These are phyloP conservation scores for Scheffersomyces lignosus DNA, from an alignment of 805 yeast genomes.

Conservation along the genomic window DNA sequence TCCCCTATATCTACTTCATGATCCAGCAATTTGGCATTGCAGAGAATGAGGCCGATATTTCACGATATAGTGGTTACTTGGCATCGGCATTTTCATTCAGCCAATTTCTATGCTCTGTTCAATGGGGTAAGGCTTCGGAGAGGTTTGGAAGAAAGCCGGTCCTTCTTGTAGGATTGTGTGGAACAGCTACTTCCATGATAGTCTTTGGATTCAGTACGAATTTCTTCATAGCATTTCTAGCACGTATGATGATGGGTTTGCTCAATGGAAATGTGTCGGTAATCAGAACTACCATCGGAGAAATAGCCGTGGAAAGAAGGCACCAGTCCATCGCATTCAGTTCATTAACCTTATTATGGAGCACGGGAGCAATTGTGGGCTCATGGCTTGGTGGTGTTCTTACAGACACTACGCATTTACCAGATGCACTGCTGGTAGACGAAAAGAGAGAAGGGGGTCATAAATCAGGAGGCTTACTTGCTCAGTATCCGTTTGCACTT, in stretches of 20 bases:
- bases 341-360: conserved; percentile 16
- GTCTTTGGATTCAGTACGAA: conserved; percentile 1
- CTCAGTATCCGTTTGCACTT: conserved; percentile 15
- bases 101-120: conserved; percentile 18
- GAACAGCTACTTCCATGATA: background rate
- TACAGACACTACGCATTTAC: background rate
- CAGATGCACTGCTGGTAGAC: too few relatives aligned
- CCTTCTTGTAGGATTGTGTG: background rate
- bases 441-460: background rate
- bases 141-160: conserved; percentile 1
- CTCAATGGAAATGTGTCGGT: conserved; percentile 18
- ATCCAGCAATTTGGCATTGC: conserved; percentile 19
- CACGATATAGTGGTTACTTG: conserved; percentile 16
- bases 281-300: conserved; percentile 20
- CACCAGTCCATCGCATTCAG: conserved; percentile 22
- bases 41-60: conserved; percentile 17
- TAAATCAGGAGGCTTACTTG: conserved; percentile 4
- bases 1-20: conserved; percentile 22
- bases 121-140: conserved; percentile 1
- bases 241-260: background rate
- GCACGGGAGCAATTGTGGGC: conserved; percentile 16
- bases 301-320: conserved; percentile 15
- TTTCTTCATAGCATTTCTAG: background rate
- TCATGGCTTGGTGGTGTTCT: conserved; percentile 17
- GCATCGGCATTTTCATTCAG: conserved; percentile 19